phyloP scores from a whole-genome alignment of 345 rosid species.

The Heritiera littoralis region DNA sequence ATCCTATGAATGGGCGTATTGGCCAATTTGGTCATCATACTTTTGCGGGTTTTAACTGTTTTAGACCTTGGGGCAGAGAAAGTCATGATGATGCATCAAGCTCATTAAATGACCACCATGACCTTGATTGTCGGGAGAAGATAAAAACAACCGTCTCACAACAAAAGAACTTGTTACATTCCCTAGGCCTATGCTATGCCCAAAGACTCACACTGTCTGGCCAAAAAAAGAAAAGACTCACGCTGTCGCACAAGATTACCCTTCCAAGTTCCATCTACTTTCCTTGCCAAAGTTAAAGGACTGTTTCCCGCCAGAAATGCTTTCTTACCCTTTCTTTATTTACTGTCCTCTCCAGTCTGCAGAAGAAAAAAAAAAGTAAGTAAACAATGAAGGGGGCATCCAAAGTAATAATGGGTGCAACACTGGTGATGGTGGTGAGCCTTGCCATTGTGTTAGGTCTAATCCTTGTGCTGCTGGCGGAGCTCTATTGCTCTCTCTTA shows the following conservation, averaged over 20 bases:
- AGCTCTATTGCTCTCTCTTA: constrained; percentile 83
- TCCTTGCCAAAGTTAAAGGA: constrained; percentile 24
- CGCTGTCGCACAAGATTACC: constrained; percentile 25
- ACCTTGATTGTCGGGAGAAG: constrained; percentile 13
- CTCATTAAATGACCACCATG: constrained; percentile 21
- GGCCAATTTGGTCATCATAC: neutral
- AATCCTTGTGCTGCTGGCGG: constrained; percentile 72
- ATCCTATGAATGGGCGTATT: neutral
- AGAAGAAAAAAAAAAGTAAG: neutral
- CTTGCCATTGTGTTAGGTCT: constrained; percentile 73
- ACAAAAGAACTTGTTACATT: neutral
- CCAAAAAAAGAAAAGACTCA: too few species aligned
- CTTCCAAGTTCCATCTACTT: constrained; percentile 4
- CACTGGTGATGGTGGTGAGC: constrained; percentile 73
- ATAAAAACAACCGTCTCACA: neutral
- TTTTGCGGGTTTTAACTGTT: neutral
- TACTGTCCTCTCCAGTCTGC: neutral
- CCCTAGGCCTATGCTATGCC: constrained; percentile 16
- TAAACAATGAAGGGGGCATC: constrained; percentile 67
- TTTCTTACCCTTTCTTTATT: constrained; percentile 18
- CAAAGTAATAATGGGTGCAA: constrained; percentile 84
- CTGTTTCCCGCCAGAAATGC: constrained; percentile 49
- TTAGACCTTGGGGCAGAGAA: neutral
- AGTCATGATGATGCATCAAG: neutral
- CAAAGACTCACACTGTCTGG: too few species aligned